A percentile compares a stretch with the other conserved stretches of the same genome.
These are phyloP conservation scores for Thelephora ganbajun DNA, from an alignment of 768 basidiomycete genomes.

Conservation along the genomic window DNA sequence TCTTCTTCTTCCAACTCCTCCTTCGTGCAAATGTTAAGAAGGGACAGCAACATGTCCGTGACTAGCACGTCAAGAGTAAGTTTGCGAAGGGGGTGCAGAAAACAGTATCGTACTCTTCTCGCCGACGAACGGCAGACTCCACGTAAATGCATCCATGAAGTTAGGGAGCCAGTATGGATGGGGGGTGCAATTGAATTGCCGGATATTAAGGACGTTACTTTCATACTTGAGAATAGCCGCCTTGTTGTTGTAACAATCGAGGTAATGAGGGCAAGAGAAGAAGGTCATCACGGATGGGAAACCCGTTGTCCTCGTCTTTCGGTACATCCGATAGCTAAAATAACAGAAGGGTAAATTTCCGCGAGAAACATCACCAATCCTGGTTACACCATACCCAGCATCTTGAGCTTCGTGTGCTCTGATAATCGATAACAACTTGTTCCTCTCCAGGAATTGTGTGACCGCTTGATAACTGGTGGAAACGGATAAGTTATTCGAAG, in stretches of 20 bases:
- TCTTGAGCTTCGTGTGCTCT: conserved; percentile 98
- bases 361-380: conserved; percentile 3
- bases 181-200: conserved; percentile 94
- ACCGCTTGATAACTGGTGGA: conserved; percentile 79
- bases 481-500: not conserved
- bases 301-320: conserved; percentile 94
- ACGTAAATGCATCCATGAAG: conserved; percentile 97
- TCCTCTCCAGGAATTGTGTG: conserved; percentile 93
- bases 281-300: conserved; percentile 99
- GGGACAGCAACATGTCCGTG: conserved; percentile 97
- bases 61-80: conserved; percentile 32
- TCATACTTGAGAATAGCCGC: conserved; percentile 98
- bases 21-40: conserved; percentile 93
- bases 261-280: conserved; percentile 95
- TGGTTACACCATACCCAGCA: conserved; percentile 55
- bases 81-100: not conserved
- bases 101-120: conserved; percentile 64
- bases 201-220: conserved; percentile 96
- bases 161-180: conserved; percentile 95
- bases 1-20: conserved; percentile 83
- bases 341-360: not conserved
- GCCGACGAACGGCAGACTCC: conserved; percentile 95
- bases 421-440: conserved; percentile 93
- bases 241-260: conserved; percentile 98
- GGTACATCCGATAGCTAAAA: conserved; percentile 89